phyloP scores from a whole-genome alignment of 768 basidiomycete genomes.

The Sporobolomyces pararoseus region DNA sequence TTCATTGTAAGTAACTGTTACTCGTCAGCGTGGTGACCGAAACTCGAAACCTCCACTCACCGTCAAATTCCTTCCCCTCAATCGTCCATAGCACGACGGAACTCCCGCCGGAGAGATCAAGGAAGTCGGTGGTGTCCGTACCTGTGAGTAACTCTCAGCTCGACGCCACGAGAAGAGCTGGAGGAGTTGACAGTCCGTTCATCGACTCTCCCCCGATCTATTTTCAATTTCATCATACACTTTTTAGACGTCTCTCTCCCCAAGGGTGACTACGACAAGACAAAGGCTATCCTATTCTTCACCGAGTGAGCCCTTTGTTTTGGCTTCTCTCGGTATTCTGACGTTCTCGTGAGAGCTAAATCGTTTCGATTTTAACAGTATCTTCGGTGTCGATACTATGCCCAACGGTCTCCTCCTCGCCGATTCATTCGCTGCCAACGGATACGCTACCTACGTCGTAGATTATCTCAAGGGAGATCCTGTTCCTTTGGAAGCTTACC shows the following conservation, averaged over 20 bases:
- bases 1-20: conserved; percentile 22
- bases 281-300: conserved; percentile 60
- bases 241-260: conserved; percentile 57
- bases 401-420: conserved; percentile 41
- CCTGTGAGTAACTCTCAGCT: conserved; percentile 45
- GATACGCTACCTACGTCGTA: conserved; percentile 40
- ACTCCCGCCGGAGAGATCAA: conserved; percentile 53
- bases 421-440: conserved; percentile 44
- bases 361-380: conserved; percentile 14
- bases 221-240: background rate
- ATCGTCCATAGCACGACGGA: conserved; percentile 35
- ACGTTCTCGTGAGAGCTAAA: no score
- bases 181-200: no score
- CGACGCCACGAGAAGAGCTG: background rate
- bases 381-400: conserved; percentile 35
- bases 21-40: no score
- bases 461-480: conserved; percentile 51
- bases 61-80: no score
- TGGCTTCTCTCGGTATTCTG: background rate
- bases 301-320: conserved; percentile 47
- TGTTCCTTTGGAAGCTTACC: conserved; percentile 45
- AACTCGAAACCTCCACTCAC: background rate
- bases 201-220: background rate
- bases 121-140: conserved; percentile 54
- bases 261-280: conserved; percentile 51